Evolutionary conservation across 225 moss, liverwort and hornwort species (phyloP), one percentile per base, ranked within the genome.

Genomic region (Thuidium tamariscinum): DNA sequence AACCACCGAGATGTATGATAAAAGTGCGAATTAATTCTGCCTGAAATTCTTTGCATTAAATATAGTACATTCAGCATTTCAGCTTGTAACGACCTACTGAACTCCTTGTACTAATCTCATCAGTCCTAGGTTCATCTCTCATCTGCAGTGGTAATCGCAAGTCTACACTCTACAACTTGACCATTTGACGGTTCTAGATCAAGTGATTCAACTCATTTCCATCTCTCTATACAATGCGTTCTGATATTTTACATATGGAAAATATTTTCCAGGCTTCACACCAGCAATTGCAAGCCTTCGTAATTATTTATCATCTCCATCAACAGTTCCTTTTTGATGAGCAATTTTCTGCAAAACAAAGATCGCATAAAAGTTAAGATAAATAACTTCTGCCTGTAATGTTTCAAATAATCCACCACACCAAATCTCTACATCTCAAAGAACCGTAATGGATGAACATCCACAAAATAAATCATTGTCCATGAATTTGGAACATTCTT

Each of bases 331-430:
- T 66, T 91, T 93, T 74, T 91, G 86, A 82, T 90, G 85, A 74
- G 87, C 91, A 86, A 93, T 89, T 85, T 91, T 93, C 93, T 93
- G 87, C 86, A 52, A 41, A 66, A 76, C 62, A 66, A 82, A 62
- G 52, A 59, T 80, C 37, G 32, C 65, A 78, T 30, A 20, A 10
- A 20, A 48, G 41, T 86, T 44, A 84, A 60, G n/a, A 57, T 19
- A 29, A 36, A 29, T 13, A 42, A 22, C 54, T 56, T 61, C 83
- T 66, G 51, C 42, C 52, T 73, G 68, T 41, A 56, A n/a, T 39
- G 63, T 25, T 63, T 56, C 37, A 63, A 44, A 37, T 27, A 44
- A 82, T 66, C 46, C 36, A 22, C 17, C 26, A 84, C 23, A 88
- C 67, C 71, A 56, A 66, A 71, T 59, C 32, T 72, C 42, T 56